Evolutionary conservation across 805 yeast species (phyloP).

Genomic region (Komagataella ulmi): DNA sequence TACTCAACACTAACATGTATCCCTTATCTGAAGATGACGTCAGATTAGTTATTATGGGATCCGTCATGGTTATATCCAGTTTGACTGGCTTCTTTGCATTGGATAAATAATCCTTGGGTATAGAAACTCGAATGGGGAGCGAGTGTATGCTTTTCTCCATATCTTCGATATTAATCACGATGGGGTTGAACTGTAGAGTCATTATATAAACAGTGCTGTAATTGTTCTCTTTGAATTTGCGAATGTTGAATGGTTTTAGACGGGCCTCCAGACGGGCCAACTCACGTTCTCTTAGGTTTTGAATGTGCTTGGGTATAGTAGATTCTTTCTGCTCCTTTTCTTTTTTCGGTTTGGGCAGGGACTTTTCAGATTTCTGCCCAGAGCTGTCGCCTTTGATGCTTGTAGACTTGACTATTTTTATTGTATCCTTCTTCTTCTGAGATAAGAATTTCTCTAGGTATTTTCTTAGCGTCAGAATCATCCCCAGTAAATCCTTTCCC

Average conservation of each 20-base stretch:
- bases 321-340: neutral
- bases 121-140: constrained; percentile 14
- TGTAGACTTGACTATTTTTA: constrained; percentile 36
- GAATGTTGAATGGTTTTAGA: constrained; percentile 8
- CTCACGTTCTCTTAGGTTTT: constrained; percentile 9
- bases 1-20: constrained; percentile 16
- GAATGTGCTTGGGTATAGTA: constrained; percentile 4
- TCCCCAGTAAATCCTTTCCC: constrained; percentile 39
- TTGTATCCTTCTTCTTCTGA: constrained; percentile 44
- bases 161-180: constrained; percentile 17
- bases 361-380: constrained; percentile 4
- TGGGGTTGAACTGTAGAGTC: constrained; percentile 13
- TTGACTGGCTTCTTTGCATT: constrained; percentile 13
- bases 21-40: constrained; percentile 14
- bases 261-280: constrained; percentile 15
- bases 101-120: constrained; percentile 19
- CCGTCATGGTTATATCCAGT: constrained; percentile 17
- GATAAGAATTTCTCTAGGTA: constrained; percentile 45
- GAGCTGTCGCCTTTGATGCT: constrained; percentile 2
- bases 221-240: constrained; percentile 14
- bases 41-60: constrained; percentile 9
- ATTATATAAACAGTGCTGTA: constrained; percentile 16
- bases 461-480: constrained; percentile 39
- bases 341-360: constrained; percentile 2
- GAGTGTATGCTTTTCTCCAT: constrained; percentile 11